Conservation (phyloP, 2,329 filamentous ascomycete genomes). For the Sphaerostilbella broomeana region DNA sequence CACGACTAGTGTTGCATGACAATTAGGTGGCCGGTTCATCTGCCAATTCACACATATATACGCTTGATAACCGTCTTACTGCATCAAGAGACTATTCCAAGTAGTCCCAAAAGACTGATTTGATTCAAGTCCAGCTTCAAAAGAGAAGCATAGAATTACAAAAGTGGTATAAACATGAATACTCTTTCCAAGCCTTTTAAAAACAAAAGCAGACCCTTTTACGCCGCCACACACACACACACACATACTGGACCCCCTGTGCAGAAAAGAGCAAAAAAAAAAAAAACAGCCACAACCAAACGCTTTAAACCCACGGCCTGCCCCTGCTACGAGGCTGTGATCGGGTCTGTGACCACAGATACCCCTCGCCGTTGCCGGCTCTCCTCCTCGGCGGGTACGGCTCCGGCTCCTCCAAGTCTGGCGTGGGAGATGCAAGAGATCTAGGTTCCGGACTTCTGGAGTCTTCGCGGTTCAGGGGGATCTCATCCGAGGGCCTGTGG, state of each 20-base stretch:
- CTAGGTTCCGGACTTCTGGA: neutral
- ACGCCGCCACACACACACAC: too few relatives aligned
- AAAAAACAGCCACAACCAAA: too few relatives aligned
- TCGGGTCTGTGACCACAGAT: slow-evolving; percentile 12
- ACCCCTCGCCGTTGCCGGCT: slow-evolving; percentile 9
- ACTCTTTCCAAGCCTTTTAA: neutral
- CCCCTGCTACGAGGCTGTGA: slow-evolving; percentile 5
- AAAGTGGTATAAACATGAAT: neutral
- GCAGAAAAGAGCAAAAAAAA: too few relatives aligned
- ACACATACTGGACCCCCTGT: too few relatives aligned
- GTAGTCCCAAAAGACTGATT: neutral
- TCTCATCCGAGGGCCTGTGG: slow-evolving; percentile 11
- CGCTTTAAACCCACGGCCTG: slow-evolving; percentile 7
- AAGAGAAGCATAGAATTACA: neutral
- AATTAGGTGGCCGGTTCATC: too few relatives aligned
- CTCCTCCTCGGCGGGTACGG: slow-evolving; percentile 10
- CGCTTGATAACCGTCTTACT: too few relatives aligned
- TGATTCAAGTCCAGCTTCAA: neutral
- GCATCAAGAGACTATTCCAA: too few relatives aligned
- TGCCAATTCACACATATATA: too few relatives aligned
- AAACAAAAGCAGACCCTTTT: too few relatives aligned
- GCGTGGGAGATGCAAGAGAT: neutral
- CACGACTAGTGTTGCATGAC: too few relatives aligned
- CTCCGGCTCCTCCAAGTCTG: slow-evolving; percentile 1
- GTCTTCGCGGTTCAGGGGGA: slow-evolving; percentile 2